phyloP scores from a whole-genome alignment of 2,329 filamentous ascomycete species.

The Colletotrichum lini region DNA sequence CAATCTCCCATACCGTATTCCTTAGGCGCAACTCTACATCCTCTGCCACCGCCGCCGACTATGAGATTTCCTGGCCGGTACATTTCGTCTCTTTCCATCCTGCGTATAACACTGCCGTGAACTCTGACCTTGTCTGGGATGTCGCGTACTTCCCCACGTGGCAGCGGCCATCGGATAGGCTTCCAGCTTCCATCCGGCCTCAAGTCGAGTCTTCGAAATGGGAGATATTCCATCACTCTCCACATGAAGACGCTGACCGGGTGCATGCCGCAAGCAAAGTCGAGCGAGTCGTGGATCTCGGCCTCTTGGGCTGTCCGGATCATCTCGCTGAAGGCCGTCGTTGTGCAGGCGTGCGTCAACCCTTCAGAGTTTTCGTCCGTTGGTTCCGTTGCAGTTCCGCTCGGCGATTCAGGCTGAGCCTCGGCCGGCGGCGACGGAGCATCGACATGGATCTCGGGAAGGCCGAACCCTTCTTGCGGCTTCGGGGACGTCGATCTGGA shows the following conservation, averaged over 20 bases:
- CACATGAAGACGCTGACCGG: constrained; percentile 73
- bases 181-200: constrained; percentile 81
- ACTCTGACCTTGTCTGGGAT: constrained; percentile 79
- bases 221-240: constrained; percentile 86
- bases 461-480: constrained; percentile 40
- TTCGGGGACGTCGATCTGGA: neutral
- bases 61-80: constrained; percentile 88
- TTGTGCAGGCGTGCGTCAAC: constrained; percentile 6
- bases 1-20: constrained; percentile 80
- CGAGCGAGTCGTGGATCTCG: constrained; percentile 79
- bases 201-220: constrained; percentile 86
- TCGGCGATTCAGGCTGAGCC: constrained; percentile 29
- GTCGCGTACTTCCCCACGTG: constrained; percentile 83
- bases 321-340: constrained; percentile 65
- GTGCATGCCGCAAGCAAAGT: constrained; percentile 73
- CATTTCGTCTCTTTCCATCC: constrained; percentile 73
- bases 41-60: constrained; percentile 82
- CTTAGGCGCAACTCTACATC: constrained; percentile 72
- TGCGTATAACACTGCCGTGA: constrained; percentile 80
- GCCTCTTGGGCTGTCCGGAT: constrained; percentile 70
- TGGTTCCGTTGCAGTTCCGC: constrained; percentile 7
- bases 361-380: constrained; percentile 16
- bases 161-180: constrained; percentile 85
- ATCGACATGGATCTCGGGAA: constrained; percentile 51
- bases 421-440: constrained; percentile 43